Percentiles rank a stretch among this genome's conserved stretches.
Conservation (phyloP, 257 asterid genomes). For the Solanum pennellii region DNA sequence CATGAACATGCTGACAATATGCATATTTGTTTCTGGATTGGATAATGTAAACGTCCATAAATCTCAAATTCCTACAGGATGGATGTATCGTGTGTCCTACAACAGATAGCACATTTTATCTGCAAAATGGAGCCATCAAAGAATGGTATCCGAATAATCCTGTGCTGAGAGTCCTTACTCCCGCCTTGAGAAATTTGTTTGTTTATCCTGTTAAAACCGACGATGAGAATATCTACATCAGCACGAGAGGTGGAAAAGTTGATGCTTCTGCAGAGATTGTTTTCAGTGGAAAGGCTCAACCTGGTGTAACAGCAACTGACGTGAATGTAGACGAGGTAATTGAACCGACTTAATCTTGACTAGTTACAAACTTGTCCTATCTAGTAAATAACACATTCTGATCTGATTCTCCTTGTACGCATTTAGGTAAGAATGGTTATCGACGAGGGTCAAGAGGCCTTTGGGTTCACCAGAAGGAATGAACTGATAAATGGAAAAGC, state of each 20-base stretch:
- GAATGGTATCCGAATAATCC: slow-evolving; percentile 97
- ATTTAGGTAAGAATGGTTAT: slow-evolving; percentile 72
- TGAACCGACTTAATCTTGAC: not conserved
- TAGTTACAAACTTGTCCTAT: not conserved
- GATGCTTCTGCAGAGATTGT: slow-evolving; percentile 74
- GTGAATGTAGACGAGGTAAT: slow-evolving; percentile 93
- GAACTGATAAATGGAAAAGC: slow-evolving; percentile 90
- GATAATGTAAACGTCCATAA: not conserved
- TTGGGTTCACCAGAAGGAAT: slow-evolving; percentile 70
- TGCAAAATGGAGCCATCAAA: slow-evolving; percentile 68
- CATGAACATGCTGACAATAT: not conserved
- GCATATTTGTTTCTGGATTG: not conserved
- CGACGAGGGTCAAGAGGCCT: slow-evolving; percentile 56
- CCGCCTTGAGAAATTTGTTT: slow-evolving; percentile 56
- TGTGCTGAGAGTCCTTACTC: slow-evolving; percentile 79
- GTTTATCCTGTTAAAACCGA: slow-evolving; percentile 61
- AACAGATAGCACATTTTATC: slow-evolving; percentile 85
- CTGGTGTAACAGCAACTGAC: slow-evolving; percentile 70
- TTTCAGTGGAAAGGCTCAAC: slow-evolving; percentile 95
- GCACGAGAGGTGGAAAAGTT: slow-evolving; percentile 27
- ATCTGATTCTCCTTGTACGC: not conserved
- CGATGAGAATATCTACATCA: slow-evolving; percentile 56
- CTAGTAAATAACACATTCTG: not conserved
- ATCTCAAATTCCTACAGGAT: slow-evolving; percentile 36
- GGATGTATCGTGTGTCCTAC: slow-evolving; percentile 93